Base-by-base conservation (phyloP, 176 grass and related monocot genomes). In the Phoenix dactylifera region DNA sequence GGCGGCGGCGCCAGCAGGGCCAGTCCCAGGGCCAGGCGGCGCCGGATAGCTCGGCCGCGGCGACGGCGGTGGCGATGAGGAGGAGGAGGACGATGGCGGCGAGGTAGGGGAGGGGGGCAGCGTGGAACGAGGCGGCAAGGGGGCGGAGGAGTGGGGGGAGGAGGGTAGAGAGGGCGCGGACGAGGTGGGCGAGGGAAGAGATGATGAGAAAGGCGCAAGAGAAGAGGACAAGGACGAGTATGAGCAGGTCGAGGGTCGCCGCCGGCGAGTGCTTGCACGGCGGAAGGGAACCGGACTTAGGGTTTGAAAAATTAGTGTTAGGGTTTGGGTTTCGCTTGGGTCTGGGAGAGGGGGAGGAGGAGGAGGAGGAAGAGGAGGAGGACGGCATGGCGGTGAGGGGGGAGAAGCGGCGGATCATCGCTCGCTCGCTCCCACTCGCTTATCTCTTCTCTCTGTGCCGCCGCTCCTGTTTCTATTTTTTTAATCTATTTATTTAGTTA, bases 211-310 rank as follows among this genome's bases (percentile, higher is more conserved):
- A 96, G 53, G 83, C 58, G 30, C 70, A 67, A 18, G 83, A 85
- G 80, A 82, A 88, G 72, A 97, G 69, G 12, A 91, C 84, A 57
- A 97, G 83, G 22, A 97, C 76, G 49, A 97, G 81, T 59, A 92
- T 88, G 58, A 98, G 81, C 70, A 98, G 84, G 83, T 98, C 93
- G 69, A 91, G 81, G 39, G 87, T 88, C 39, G 93, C 87, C 16
- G 93, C 85, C 3, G 93, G 84, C 15, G 84, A 74, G 62, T 92
- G 88, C 63, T 74, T 83, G 67, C 93, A 92, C 44, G 81, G 30
- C 54, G 81, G 57, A 10, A 68, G 7, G 52, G 81, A 58, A 51
- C 51, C 66, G 67, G 76, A 79, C 44, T 64, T 73, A 54, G 92
- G 69, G 66, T 44, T 44, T 44, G 35, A 1, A 9, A 9, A 44